These are phyloP conservation scores for Yarrowia phangngaensis DNA, from an alignment of 805 yeast genomes.

Conservation along the genomic window DNA sequence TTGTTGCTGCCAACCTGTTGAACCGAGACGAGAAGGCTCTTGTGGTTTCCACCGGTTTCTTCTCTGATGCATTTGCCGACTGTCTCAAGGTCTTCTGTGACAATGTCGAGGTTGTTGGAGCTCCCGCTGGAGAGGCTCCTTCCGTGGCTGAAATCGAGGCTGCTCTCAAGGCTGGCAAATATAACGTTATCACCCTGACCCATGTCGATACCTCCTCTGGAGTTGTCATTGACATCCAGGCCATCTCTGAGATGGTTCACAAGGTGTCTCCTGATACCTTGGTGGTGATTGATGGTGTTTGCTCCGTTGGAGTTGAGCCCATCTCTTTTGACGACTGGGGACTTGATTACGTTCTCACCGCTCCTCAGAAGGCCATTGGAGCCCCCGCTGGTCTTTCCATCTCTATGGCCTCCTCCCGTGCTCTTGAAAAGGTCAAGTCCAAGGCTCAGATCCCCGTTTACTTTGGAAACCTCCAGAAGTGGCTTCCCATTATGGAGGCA, in stretches of 20 bases:
- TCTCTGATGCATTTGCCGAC: conserved; percentile 78
- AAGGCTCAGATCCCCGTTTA: conserved; percentile 46
- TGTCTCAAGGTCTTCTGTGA: conserved; percentile 69
- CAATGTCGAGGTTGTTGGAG: conserved; percentile 66
- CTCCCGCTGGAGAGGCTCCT: conserved; percentile 65
- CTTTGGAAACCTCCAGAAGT: conserved; percentile 70
- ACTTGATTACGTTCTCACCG: conserved; percentile 80
- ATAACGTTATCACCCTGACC: conserved; percentile 74
- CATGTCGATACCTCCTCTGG: conserved; percentile 97
- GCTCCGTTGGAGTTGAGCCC: conserved; percentile 87
- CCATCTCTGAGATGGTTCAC: conserved; percentile 59
- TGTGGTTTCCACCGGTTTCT: conserved; percentile 84
- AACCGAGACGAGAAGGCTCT: conserved; percentile 63
- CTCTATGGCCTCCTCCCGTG: conserved; percentile 70
- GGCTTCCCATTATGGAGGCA: conserved; percentile 85
- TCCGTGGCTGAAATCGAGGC: conserved; percentile 53
- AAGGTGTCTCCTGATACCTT: conserved; percentile 71
- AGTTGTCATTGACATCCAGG: conserved; percentile 70
- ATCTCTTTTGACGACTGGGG: conserved; percentile 87
- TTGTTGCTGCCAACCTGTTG: conserved; percentile 73
- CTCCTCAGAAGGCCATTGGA: conserved; percentile 93
- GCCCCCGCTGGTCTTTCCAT: conserved; percentile 90
- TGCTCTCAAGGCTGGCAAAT: conserved; percentile 51
- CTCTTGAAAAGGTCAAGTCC: conserved; percentile 58
- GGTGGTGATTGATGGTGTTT: conserved; percentile 88